These are phyloP conservation scores for Trametes sp. DNA, from an alignment of 1,284 basidiomycete species.

Conservation along the genomic window DNA sequence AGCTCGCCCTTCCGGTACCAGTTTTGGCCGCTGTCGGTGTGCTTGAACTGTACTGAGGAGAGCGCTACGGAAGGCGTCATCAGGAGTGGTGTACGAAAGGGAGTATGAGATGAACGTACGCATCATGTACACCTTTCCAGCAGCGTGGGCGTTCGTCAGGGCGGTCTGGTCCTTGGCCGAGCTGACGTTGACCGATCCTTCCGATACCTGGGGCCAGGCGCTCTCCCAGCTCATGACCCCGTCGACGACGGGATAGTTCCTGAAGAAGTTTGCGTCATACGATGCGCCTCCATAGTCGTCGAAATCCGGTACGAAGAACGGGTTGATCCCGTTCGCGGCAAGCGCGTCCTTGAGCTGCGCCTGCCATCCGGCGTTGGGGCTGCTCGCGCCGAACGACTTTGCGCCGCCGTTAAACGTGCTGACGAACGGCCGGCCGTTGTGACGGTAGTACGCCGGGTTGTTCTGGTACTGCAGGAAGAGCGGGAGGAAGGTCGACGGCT, in stretches of 20 bases:
- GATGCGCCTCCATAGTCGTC: conserved; percentile 22
- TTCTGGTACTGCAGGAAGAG: conserved; percentile 25
- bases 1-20: conserved; percentile 27
- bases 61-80: conserved; percentile 7
- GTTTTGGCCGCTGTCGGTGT: conserved; percentile 28
- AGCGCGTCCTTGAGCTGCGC: conserved; percentile 23
- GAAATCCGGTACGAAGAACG: conserved; percentile 28
- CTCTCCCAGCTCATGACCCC: conserved; percentile 28
- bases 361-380: conserved; percentile 26
- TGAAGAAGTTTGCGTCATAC: conserved; percentile 26
- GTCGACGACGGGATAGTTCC: conserved; percentile 25
- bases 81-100: not conserved
- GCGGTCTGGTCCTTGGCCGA: conserved; percentile 24
- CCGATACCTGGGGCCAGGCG: conserved; percentile 25
- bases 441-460: conserved; percentile 23
- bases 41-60: conserved; percentile 28
- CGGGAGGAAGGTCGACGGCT: conserved; percentile 23
- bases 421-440: conserved; percentile 23
- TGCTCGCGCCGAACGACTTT: conserved; percentile 24
- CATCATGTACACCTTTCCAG: conserved; percentile 29
- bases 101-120: conserved; percentile 5
- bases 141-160: conserved; percentile 16
- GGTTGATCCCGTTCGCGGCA: conserved; percentile 18
- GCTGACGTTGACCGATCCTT: conserved; percentile 24
- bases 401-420: conserved; percentile 26